Conservation (phyloP, 495 filamentous ascomycete genomes). For the Annulohypoxylon bovei region DNA sequence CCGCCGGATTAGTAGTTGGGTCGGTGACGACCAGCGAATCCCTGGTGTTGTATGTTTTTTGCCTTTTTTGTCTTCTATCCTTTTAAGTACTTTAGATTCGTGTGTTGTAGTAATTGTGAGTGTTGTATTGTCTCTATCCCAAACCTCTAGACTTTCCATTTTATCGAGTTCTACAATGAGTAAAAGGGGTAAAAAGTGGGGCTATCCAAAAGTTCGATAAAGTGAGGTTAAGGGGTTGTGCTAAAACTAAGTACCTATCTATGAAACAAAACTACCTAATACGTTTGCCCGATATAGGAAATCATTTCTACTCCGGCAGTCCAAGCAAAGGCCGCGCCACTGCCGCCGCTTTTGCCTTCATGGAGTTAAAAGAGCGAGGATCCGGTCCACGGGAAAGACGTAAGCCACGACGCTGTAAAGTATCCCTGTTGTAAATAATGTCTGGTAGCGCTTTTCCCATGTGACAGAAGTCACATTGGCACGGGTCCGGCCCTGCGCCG, state of each 20-base stretch:
- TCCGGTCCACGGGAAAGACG: neutral
- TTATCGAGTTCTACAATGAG: too few species aligned
- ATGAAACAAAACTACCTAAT: too few species aligned
- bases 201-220: too few species aligned
- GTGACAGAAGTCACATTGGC: neutral
- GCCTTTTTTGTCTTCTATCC: too few species aligned
- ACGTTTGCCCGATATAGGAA: too few species aligned
- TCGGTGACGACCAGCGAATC: conserved; percentile 63
- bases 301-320: neutral
- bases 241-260: too few species aligned
- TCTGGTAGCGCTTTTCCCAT: neutral
- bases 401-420: neutral
- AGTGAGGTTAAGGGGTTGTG: too few species aligned
- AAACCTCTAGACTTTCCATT: too few species aligned
- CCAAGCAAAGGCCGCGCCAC: neutral
- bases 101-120: too few species aligned
- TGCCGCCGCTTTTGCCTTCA: neutral
- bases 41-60: conserved; percentile 58
- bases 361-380: neutral
- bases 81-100: too few species aligned
- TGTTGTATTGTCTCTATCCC: too few species aligned
- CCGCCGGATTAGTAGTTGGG: conserved; percentile 58
- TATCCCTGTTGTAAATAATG: neutral
- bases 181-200: too few species aligned
- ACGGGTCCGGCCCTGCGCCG: neutral